Evolutionary conservation across 2,329 filamentous ascomycete species (phyloP).

Genomic region (Alternaria triticina): DNA sequence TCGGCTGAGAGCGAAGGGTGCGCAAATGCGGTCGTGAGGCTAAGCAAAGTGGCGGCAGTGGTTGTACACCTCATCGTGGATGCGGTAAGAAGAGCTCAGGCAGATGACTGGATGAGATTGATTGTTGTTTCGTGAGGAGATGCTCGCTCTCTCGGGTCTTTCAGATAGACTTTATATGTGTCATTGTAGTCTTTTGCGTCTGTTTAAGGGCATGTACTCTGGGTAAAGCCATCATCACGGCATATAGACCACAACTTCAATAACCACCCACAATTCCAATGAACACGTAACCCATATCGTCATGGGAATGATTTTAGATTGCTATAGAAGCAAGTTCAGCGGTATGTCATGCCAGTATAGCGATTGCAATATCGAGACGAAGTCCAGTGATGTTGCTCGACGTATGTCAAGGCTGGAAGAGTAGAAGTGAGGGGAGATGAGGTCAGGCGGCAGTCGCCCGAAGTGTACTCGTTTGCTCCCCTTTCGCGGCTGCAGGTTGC

Average conservation of each 20-base stretch:
- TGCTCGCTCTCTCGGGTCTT: not conserved
- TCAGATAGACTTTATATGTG: not conserved
- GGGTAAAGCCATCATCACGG: not conserved
- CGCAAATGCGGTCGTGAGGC: slow-evolving; percentile 12
- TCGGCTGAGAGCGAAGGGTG: slow-evolving; percentile 5
- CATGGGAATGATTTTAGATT: not conserved
- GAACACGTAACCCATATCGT: not conserved
- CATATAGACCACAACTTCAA: not conserved
- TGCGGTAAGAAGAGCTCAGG: not conserved
- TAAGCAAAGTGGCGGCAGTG: slow-evolving; percentile 4
- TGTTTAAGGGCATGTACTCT: not conserved
- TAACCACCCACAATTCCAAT: not conserved
- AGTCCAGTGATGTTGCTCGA: not conserved
- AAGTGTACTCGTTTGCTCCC: not conserved
- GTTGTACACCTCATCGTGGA: slow-evolving; percentile 9
- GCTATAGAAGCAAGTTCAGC: not conserved
- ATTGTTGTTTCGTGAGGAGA: not conserved
- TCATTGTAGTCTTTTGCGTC: not conserved
- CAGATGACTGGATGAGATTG: not conserved
- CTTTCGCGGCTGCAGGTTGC: not conserved
- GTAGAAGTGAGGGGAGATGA: not conserved
- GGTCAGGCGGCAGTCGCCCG: not conserved
- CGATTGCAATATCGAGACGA: not conserved
- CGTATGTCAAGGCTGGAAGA: not conserved
- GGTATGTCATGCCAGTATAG: not conserved